These are phyloP conservation scores for Globisporangium nodosum DNA, from an alignment of 352 stramenopile genomes.

Conservation along the genomic window DNA sequence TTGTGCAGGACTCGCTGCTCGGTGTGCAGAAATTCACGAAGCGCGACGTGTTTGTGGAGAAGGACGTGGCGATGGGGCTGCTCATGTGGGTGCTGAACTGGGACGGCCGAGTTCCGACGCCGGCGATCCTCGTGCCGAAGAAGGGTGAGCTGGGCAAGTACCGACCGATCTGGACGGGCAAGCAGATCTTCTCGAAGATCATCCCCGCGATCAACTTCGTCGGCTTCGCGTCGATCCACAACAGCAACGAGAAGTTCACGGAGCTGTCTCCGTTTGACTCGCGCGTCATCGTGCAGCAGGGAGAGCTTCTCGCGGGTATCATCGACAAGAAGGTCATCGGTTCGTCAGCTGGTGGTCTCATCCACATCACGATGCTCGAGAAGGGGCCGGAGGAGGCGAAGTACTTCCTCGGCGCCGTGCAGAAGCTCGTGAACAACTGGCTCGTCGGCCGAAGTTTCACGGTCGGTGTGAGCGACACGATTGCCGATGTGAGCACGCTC, in stretches of 20 bases:
- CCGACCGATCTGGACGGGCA: slow-evolving; percentile 95
- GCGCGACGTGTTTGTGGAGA: slow-evolving; percentile 96
- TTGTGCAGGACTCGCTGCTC: slow-evolving; percentile 97
- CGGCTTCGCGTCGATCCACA: slow-evolving; percentile 93
- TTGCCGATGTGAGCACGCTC: slow-evolving; percentile 97
- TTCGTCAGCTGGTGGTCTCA: slow-evolving; percentile 93
- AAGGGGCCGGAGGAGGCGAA: slow-evolving; percentile 88
- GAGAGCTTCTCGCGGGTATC: slow-evolving; percentile 95
- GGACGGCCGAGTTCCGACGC: slow-evolving; percentile 96
- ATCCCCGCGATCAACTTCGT: slow-evolving; percentile 96
- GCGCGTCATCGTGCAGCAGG: slow-evolving; percentile 96
- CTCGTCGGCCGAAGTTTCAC: slow-evolving; percentile 97
- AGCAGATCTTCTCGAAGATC: slow-evolving; percentile 98
- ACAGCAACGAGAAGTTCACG: slow-evolving; percentile 87
- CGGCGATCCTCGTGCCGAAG: slow-evolving; percentile 95
- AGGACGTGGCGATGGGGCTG: slow-evolving; percentile 97
- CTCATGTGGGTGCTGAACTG: slow-evolving; percentile 97
- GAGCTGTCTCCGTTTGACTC: slow-evolving; percentile 95
- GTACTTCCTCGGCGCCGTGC: slow-evolving; percentile 89
- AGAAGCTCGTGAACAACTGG: slow-evolving; percentile 99
- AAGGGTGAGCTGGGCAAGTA: slow-evolving; percentile 84
- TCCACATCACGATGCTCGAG: slow-evolving; percentile 96
- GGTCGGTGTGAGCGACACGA: slow-evolving; percentile 98
- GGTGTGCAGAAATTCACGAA: slow-evolving; percentile 98
- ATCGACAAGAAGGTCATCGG: slow-evolving; percentile 99